Percentiles rank a stretch among this genome's conserved stretches.
phyloP scores from a whole-genome alignment of 306 rosid species.

The Clitoria ternatea region DNA sequence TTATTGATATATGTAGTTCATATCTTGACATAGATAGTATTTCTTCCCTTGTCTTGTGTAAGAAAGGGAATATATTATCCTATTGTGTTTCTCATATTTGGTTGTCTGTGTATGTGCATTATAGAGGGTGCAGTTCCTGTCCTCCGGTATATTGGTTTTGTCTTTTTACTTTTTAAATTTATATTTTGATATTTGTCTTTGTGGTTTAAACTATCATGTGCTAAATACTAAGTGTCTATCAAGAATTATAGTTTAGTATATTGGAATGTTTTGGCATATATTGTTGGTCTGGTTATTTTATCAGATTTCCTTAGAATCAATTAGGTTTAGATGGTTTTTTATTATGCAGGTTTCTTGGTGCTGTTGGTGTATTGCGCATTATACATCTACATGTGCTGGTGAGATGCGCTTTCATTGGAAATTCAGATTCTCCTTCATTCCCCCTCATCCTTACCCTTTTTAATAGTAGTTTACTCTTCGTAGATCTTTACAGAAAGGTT shows the following conservation, averaged over 20 bases:
- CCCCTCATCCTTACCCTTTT: background rate
- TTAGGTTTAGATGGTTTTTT: slow-evolving; percentile 54
- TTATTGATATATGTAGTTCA: background rate
- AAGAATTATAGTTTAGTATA: slow-evolving; percentile 10
- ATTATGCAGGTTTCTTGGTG: slow-evolving; percentile 58
- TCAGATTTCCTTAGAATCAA: slow-evolving; percentile 32
- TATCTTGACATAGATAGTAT: background rate
- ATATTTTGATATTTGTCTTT: background rate
- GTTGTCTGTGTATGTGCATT: background rate
- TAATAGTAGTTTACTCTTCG: background rate
- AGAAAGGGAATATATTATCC: background rate
- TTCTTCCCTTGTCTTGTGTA: background rate
- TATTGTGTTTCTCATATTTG: background rate
- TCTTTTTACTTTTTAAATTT: background rate
- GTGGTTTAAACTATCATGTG: background rate
- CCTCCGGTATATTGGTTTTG: background rate
- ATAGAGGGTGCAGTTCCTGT: background rate
- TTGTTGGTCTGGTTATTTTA: slow-evolving; percentile 20
- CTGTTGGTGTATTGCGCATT: slow-evolving; percentile 40
- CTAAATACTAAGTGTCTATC: background rate
- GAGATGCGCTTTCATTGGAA: slow-evolving; percentile 37
- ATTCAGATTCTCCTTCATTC: slow-evolving; percentile 10
- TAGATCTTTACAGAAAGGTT: background rate
- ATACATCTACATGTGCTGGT: slow-evolving; percentile 35
- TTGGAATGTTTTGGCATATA: background rate